Percentiles rank a stretch among this genome's conserved stretches.
These are phyloP conservation scores for Microbotryomycetes sp. DNA, from an alignment of 1,284 basidiomycete genomes.

Conservation along the genomic window DNA sequence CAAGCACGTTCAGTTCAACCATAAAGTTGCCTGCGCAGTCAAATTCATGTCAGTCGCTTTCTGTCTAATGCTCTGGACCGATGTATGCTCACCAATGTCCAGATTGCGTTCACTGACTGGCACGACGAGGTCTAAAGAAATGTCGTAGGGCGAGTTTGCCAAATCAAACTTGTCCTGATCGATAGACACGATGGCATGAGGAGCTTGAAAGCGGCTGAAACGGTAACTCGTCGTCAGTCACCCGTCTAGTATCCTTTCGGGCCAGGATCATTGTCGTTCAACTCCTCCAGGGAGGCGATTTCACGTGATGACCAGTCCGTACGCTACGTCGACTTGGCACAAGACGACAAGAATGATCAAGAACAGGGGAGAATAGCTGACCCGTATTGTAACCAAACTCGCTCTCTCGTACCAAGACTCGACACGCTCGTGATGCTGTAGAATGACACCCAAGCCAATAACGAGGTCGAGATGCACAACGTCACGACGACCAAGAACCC, in stretches of 20 bases:
- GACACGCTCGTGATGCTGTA: not conserved
- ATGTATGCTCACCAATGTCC: conserved; percentile 19
- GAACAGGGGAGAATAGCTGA: not conserved
- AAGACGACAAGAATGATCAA: too few relatives aligned
- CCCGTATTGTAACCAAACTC: not conserved
- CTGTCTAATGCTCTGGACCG: too few relatives aligned
- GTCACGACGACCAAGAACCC: not conserved
- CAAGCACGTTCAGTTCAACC: conserved; percentile 18
- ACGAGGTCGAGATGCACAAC: not conserved
- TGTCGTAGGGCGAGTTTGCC: conserved; percentile 14
- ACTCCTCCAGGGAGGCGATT: too few relatives aligned
- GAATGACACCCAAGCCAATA: not conserved
- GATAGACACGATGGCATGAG: not conserved
- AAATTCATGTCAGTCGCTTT: too few relatives aligned
- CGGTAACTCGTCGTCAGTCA: too few relatives aligned
- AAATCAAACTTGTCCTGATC: not conserved
- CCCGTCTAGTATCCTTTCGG: too few relatives aligned
- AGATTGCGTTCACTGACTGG: conserved; percentile 16
- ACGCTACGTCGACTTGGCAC: too few relatives aligned
- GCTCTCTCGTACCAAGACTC: not conserved
- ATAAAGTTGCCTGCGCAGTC: conserved; percentile 26
- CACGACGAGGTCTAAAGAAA: conserved; percentile 19
- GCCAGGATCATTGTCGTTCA: not conserved
- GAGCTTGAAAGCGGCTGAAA: not conserved
- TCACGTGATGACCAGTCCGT: not conserved